These are phyloP conservation scores for Tolypocladium pustulatum DNA, from an alignment of 2,329 filamentous ascomycete species.

Conservation along the genomic window DNA sequence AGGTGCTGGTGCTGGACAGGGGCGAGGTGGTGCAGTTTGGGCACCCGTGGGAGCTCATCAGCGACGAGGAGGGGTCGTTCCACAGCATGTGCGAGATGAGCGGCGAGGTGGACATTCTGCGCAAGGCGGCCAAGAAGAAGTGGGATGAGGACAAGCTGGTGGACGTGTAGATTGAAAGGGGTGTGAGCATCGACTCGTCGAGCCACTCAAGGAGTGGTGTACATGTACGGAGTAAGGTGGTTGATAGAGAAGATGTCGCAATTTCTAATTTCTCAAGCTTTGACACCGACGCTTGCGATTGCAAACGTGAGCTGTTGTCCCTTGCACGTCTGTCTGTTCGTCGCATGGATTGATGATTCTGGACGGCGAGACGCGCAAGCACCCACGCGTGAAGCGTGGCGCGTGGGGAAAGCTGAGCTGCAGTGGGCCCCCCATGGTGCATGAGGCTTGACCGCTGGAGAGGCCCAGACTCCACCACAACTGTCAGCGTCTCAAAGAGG, in stretches of 20 bases:
- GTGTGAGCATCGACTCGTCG: not conserved
- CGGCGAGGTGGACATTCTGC: slow-evolving; percentile 41
- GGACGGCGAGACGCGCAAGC: too few species aligned
- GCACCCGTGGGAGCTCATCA: slow-evolving; percentile 76
- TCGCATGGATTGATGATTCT: too few species aligned
- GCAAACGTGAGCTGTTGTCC: too few species aligned
- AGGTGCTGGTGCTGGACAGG: slow-evolving; percentile 88
- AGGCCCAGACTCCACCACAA: not conserved
- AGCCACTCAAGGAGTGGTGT: not conserved
- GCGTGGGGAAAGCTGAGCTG: not conserved
- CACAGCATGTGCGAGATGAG: slow-evolving; percentile 55
- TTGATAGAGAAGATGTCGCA: too few species aligned
- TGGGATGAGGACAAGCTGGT: slow-evolving; percentile 29
- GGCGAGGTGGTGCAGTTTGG: slow-evolving; percentile 80
- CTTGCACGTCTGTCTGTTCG: too few species aligned
- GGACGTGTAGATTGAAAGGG: slow-evolving; percentile 14
- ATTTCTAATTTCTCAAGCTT: too few species aligned
- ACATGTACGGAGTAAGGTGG: too few species aligned
- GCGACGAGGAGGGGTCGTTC: slow-evolving; percentile 55
- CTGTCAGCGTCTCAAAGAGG: not conserved
- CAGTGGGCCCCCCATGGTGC: not conserved
- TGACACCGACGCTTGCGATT: too few species aligned
- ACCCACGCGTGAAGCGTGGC: too few species aligned
- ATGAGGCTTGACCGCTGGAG: not conserved
- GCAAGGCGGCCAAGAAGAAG: slow-evolving; percentile 45